These are phyloP conservation scores for Gyrodon lividus DNA, from an alignment of 768 basidiomycete genomes.

Conservation along the genomic window DNA sequence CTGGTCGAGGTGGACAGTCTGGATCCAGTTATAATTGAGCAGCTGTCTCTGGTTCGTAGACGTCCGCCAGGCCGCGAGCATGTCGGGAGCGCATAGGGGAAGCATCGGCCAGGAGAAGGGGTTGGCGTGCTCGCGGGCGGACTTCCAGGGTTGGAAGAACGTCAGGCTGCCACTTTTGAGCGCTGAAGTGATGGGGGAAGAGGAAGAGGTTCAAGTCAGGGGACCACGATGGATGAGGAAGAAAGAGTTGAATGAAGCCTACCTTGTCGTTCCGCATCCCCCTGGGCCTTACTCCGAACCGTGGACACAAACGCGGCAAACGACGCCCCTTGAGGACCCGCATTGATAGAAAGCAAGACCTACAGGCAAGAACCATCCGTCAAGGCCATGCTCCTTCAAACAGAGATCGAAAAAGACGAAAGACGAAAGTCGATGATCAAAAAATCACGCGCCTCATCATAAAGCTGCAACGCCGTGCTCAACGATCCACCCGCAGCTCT, in stretches of 20 bases:
- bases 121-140: conserved; percentile 31
- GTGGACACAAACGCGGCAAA: conserved; percentile 27
- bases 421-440: too few relatives aligned
- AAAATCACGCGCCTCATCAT: conserved; percentile 26
- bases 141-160: conserved; percentile 34
- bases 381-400: not conserved
- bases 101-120: conserved; percentile 36
- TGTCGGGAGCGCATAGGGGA: conserved; percentile 22
- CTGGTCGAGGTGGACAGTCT: conserved; percentile 30
- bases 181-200: conserved; percentile 4
- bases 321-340: conserved; percentile 11
- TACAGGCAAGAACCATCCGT: not conserved
- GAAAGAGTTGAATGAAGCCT: conserved; percentile 1
- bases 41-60: conserved; percentile 25
- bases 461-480: conserved; percentile 28
- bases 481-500: conserved; percentile 31
- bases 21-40: conserved; percentile 31
- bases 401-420: not conserved
- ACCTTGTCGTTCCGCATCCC: conserved; percentile 29
- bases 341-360: conserved; percentile 24
- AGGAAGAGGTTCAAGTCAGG: not conserved
- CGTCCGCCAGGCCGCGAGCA: conserved; percentile 27
- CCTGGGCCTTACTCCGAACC: conserved; percentile 24
- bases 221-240: not conserved
- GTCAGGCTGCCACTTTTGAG: conserved; percentile 20